Evolutionary conservation across 805 yeast species (phyloP).

Genomic region (Saccharomyces kudriavzevii): DNA sequence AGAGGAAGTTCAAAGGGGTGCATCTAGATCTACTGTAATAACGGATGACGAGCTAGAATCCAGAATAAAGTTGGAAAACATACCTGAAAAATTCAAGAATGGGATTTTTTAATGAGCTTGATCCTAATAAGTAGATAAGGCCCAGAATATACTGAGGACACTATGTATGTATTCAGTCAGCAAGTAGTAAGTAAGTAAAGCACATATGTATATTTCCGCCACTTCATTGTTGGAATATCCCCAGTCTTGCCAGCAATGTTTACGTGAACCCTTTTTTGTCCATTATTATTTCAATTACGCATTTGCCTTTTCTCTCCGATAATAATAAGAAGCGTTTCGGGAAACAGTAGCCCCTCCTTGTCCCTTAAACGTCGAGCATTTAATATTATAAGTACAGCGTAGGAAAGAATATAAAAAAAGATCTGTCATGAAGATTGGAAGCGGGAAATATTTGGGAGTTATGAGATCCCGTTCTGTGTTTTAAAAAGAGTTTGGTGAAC

Average conservation of each 20-base stretch:
- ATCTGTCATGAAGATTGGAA: background rate
- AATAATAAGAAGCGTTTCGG: background rate
- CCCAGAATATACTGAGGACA: background rate
- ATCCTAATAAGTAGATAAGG: background rate
- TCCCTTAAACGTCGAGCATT: background rate
- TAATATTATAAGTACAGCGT: background rate
- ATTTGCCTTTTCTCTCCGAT: background rate
- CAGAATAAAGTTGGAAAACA: slow-evolving; percentile 30
- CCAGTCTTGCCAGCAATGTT: background rate
- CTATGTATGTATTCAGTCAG: background rate
- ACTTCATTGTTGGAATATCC: background rate
- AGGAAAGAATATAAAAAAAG: background rate
- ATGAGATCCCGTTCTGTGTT: background rate
- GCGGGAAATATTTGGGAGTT: background rate
- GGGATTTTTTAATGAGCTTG: slow-evolving; percentile 7
- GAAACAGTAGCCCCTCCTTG: background rate
- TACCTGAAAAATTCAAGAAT: slow-evolving; percentile 34
- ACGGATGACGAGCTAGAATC: slow-evolving; percentile 35
- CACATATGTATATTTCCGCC: background rate
- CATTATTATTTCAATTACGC: background rate
- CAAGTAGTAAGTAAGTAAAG: background rate
- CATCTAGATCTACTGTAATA: slow-evolving; percentile 31
- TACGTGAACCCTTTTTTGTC: background rate
- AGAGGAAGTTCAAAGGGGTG: slow-evolving; percentile 30
- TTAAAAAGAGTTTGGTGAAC: background rate